A percentile compares a stretch with the other conserved stretches of the same genome.
Evolutionary conservation across 371 early-diverging fungal species (phyloP).

Genomic region (Apophysomyces elegans): DNA sequence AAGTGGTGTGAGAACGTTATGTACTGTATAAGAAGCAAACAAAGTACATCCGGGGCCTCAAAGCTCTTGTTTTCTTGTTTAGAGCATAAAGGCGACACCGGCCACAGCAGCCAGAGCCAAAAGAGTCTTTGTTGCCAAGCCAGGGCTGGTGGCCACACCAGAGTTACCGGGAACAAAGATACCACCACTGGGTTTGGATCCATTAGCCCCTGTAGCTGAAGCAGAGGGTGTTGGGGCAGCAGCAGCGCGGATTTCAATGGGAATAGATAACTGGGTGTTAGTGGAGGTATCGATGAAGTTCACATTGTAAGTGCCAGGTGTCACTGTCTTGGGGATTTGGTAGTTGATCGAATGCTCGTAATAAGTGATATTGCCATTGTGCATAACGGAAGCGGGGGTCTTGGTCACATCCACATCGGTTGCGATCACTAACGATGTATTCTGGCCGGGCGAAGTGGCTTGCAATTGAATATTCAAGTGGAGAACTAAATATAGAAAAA

Average conservation of each 20-base stretch:
- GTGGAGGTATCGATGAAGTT: slow-evolving; percentile 41
- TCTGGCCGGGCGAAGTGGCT: slow-evolving; percentile 1
- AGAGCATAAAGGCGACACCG: slow-evolving; percentile 36
- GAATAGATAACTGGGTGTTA: slow-evolving; percentile 35
- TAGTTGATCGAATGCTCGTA: slow-evolving; percentile 52
- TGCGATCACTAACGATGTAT: slow-evolving; percentile 25
- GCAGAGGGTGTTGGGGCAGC: slow-evolving; percentile 28
- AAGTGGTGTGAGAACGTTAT: no score
- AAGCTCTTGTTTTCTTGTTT: not conserved
- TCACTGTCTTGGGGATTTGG: slow-evolving; percentile 40
- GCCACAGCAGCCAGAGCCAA: slow-evolving; percentile 35
- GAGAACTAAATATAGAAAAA: not conserved
- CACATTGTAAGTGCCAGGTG: slow-evolving; percentile 48
- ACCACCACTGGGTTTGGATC: slow-evolving; percentile 2
- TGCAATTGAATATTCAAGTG: not conserved
- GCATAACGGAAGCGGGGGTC: slow-evolving; percentile 30
- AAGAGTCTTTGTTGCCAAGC: slow-evolving; percentile 21
- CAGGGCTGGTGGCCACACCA: slow-evolving; percentile 8
- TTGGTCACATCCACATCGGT: slow-evolving; percentile 40
- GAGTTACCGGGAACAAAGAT: slow-evolving; percentile 14
- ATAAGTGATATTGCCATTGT: slow-evolving; percentile 35
- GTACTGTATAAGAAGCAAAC: no score
- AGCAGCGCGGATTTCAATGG: slow-evolving; percentile 46
- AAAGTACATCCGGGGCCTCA: no score
- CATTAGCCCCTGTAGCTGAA: slow-evolving; percentile 13